Conservation (phyloP, 1,284 basidiomycete genomes). For the Phylloboletellus chloephorus region DNA sequence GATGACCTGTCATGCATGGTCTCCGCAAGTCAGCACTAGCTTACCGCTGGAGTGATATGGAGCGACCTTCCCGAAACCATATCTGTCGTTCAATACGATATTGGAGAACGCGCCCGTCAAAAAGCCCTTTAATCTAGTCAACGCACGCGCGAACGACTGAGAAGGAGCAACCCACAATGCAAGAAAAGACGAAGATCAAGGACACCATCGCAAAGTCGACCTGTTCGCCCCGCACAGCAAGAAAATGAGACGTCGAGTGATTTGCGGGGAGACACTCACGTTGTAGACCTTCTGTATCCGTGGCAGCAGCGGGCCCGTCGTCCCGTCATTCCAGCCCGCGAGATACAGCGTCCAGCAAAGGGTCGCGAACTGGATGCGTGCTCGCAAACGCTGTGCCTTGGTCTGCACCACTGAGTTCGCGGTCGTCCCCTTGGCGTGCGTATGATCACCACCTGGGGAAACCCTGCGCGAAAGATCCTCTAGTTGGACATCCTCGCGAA, state of each 20-base stretch:
- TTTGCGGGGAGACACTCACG: constrained; percentile 13
- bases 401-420: constrained; percentile 7
- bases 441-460: neutral
- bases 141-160: neutral
- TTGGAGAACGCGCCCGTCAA: constrained; percentile 30
- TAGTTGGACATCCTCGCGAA: constrained; percentile 11
- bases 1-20: constrained; percentile 18
- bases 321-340: constrained; percentile 31
- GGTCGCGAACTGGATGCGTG: constrained; percentile 25
- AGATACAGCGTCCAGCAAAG: constrained; percentile 31
- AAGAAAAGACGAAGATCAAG: constrained; percentile 33
- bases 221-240: constrained; percentile 7
- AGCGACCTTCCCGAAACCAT: constrained; percentile 33
- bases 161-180: constrained; percentile 22
- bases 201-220: constrained; percentile 30
- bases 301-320: constrained; percentile 31
- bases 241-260: too few relatives aligned
- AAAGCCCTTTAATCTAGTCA: constrained; percentile 26
- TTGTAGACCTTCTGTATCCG: constrained; percentile 30
- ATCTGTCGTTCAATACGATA: constrained; percentile 24
- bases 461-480: constrained; percentile 8
- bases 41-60: neutral
- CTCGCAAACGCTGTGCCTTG: constrained; percentile 21
- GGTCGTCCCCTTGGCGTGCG: neutral
- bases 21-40: constrained; percentile 5